Base-by-base conservation (phyloP, 1,139 yeast species). In the Pichia inconspicua region DNA sequence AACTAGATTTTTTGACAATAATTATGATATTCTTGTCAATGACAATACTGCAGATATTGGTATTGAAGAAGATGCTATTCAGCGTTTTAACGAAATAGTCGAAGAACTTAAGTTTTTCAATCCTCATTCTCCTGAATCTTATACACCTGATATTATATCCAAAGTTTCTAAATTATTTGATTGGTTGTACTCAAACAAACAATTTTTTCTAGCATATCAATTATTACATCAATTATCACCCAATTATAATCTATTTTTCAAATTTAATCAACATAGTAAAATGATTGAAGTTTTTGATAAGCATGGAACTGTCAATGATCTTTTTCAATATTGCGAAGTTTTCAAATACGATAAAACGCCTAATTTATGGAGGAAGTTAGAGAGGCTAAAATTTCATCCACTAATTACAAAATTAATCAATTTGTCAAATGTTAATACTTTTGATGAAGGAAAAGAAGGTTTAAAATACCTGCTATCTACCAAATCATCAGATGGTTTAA, bases 1-100 rank as follows among this genome's bases (percentile, higher is more conserved):
- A 10, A 54, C 59, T 1, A 45, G 46, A 22, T 60, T 54, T 47
- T 59, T 58, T 46, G 56, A 53, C 8, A 58, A 59, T 41, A 59
- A 61, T 45, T 53, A 53, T 39, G 60, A 59, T 30, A 52, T 54
- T 8, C 8, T 55, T 19, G 53, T 49, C 10, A 52, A 55, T 27
- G 46, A 42, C 11, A 51, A 48, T 27, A 43, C 44, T 11, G 43
- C 39, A n/a, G 35, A 40, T 37, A 27, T 42, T 28, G 41, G 44
- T 30, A 43, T 50, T 12, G 19, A 43, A 25, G 39, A 46, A 17
- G 42, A 45, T 9, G 55, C 50, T 12, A 19, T 42, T 3, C 25
- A 47, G 7, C 47, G 41, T 27, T 36, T 42, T n/a, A 25, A 41
- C 10, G 41, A 37, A 7, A 12, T 55, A 9, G 25, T 25, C 5